Evolutionary conservation across 2,329 filamentous ascomycete species (phyloP), one percentile per base, ranked within the genome.

Genomic region (Neofusicoccum sp.): DNA sequence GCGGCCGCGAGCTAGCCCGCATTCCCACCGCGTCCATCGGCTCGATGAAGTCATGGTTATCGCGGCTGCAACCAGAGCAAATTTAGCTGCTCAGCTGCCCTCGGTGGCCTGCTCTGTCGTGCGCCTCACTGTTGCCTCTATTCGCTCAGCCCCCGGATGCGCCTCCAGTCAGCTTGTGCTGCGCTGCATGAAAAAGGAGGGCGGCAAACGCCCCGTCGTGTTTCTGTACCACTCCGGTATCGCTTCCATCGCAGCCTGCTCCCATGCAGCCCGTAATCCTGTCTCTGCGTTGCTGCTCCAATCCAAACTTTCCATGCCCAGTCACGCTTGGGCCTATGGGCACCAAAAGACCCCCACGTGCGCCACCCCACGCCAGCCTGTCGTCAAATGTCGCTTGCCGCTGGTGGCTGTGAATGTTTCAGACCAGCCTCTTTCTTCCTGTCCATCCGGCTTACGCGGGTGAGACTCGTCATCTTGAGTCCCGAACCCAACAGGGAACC

Each of bases 311-410:
- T 48, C 28, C 11, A 2, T 28, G 5, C 45, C 6, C 40, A 5
- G 7, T 8, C 0, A 12, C 26, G 33, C 33, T 28, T 38, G 33
- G 48, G 6, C 48, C 31, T 38, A 16, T 36, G 16, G 47, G 9
- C 30, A 38, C 30, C 49, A 54, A 54, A 28, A n/a, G n/a, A 41
- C 49, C 51, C 38, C 36, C 51, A 56, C 51, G 24, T 34, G 49
- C 16, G 26, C 26, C 38, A 43, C 34, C 51, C 28, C 38, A 56
- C 51, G 51, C 48, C 48, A 40, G 24, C 34, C 48, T 20, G 14
- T 11, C 6, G 6, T 9, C 51, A 36, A 56, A 56, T 56, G 51
- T 56, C 51, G 51, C 51, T 56, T 56, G 51, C 51, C 51, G 51
- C 51, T 12, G 26, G 51, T 56, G 51, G 51, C 51, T 56, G 49